A percentile compares a stretch with the other conserved stretches of the same genome.
Evolutionary conservation across 2,329 filamentous ascomycete genomes (phyloP).

Genomic region (Penicillium frequentans): DNA sequence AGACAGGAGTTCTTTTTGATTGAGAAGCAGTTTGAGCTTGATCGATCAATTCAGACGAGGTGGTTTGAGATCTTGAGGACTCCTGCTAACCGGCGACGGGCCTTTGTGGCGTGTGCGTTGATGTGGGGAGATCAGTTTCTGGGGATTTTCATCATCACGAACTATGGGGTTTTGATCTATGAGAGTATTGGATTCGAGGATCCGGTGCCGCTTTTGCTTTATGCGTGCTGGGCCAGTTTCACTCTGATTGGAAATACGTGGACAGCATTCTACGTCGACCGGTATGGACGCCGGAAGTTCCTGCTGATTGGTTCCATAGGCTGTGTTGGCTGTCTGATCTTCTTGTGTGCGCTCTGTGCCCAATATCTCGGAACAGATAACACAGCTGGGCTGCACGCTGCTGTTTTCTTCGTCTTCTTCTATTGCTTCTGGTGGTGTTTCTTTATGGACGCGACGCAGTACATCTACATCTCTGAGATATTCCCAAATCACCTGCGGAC

Average conservation of each 20-base stretch:
- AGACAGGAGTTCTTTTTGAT: slow-evolving; percentile 46
- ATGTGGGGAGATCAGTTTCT: slow-evolving; percentile 43
- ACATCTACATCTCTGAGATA: slow-evolving; percentile 43
- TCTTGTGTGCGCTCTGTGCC: slow-evolving; percentile 37
- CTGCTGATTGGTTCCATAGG: slow-evolving; percentile 39
- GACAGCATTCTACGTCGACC: slow-evolving; percentile 42
- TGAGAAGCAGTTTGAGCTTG: slow-evolving; percentile 45
- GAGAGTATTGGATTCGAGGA: slow-evolving; percentile 38
- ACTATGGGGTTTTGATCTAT: slow-evolving; percentile 46
- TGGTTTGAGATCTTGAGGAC: slow-evolving; percentile 46
- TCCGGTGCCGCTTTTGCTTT: slow-evolving; percentile 39
- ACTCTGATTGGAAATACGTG: slow-evolving; percentile 43
- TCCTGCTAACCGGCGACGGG: slow-evolving; percentile 40
- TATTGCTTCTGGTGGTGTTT: slow-evolving; percentile 43
- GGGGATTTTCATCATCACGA: slow-evolving; percentile 35
- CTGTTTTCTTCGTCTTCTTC: slow-evolving; percentile 44
- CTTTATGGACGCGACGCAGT: slow-evolving; percentile 47
- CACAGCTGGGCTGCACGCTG: slow-evolving; percentile 34
- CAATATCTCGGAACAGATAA: slow-evolving; percentile 36
- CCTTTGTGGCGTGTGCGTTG: slow-evolving; percentile 41
- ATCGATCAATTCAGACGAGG: slow-evolving; percentile 34
- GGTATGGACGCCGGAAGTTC: slow-evolving; percentile 37
- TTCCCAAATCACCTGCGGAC: slow-evolving; percentile 43
- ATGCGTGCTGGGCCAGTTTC: slow-evolving; percentile 40
- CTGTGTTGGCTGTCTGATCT: slow-evolving; percentile 32